Evolutionary conservation across 805 yeast genomes (phyloP).

Genomic region (Candida sphagnicola): DNA sequence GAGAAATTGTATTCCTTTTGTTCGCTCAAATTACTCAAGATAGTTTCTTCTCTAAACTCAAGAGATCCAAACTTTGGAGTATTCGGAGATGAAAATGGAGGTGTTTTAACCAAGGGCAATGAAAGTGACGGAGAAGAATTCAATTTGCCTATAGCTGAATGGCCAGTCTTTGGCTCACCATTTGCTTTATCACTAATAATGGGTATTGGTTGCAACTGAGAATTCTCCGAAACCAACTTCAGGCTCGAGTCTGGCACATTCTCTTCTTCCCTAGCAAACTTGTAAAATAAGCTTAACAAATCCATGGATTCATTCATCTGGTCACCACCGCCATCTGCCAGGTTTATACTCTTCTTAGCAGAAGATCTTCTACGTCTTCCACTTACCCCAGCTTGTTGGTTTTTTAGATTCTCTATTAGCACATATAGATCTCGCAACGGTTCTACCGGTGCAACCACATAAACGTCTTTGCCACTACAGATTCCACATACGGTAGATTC

Average conservation of each 20-base stretch:
- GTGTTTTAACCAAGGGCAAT: not conserved
- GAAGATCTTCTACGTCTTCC: slow-evolving; percentile 16
- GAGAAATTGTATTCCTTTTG: slow-evolving; percentile 63
- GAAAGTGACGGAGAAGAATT: not conserved
- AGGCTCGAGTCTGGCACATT: not conserved
- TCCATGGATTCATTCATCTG: slow-evolving; percentile 21
- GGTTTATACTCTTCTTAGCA: slow-evolving; percentile 15
- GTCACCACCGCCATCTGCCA: slow-evolving; percentile 5
- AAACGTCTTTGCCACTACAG: slow-evolving; percentile 18
- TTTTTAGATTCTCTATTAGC: slow-evolving; percentile 18
- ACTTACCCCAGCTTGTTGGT: slow-evolving; percentile 2
- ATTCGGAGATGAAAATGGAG: not conserved
- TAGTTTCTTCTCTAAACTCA: not conserved
- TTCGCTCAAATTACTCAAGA: slow-evolving; percentile 20
- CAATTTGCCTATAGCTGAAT: not conserved
- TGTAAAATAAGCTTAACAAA: slow-evolving; percentile 33
- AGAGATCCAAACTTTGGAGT: slow-evolving; percentile 2
- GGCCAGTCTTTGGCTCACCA: not conserved
- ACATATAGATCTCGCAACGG: slow-evolving; percentile 32
- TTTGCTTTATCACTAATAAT: slow-evolving; percentile 3
- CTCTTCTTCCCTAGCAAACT: slow-evolving; percentile 38
- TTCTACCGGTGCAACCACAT: slow-evolving; percentile 21
- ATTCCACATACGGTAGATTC: slow-evolving; percentile 17
- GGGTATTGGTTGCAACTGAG: slow-evolving; percentile 10
- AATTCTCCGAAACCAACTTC: slow-evolving; percentile 4